Conservation (phyloP, 352 stramenopile genomes). For the Phytophthora sp. region DNA sequence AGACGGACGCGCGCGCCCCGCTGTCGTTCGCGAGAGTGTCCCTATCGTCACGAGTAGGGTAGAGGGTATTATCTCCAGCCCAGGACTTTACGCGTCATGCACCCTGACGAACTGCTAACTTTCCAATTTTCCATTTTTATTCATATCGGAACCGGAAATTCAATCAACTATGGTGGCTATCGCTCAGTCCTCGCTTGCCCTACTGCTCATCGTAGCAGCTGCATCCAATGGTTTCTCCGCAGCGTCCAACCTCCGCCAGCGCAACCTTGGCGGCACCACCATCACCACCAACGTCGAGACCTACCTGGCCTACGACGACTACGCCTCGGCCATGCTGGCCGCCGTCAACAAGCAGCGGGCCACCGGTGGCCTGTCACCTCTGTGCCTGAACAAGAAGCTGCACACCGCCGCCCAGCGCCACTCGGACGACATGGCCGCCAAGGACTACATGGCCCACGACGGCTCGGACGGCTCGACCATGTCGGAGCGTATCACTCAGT, state of each 20-base stretch:
- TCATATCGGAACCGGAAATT: slow-evolving; percentile 2
- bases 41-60: too few relatives aligned
- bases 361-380: slow-evolving; percentile 34
- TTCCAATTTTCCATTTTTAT: slow-evolving; percentile 12
- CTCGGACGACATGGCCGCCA: slow-evolving; percentile 54
- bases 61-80: too few relatives aligned
- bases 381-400: slow-evolving; percentile 52
- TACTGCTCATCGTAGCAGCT: slow-evolving; percentile 22
- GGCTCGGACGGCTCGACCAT: slow-evolving; percentile 48
- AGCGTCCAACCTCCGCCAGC: slow-evolving; percentile 18
- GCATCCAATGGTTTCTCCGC: slow-evolving; percentile 21
- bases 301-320: slow-evolving; percentile 26
- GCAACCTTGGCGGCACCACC: slow-evolving; percentile 13
- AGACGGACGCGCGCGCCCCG: too few relatives aligned
- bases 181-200: slow-evolving; percentile 28
- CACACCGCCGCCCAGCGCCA: slow-evolving; percentile 26
- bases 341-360: slow-evolving; percentile 55
- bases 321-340: slow-evolving; percentile 11
- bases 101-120: too few relatives aligned
- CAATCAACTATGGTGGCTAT: slow-evolving; percentile 26
- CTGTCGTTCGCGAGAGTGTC: too few relatives aligned
- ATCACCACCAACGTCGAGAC: slow-evolving; percentile 26
- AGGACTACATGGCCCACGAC: slow-evolving; percentile 56
- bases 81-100: too few relatives aligned
- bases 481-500: slow-evolving; percentile 39